Conservation (phyloP, 208 protist genomes). For the Tritrichomonas musculus region DNA sequence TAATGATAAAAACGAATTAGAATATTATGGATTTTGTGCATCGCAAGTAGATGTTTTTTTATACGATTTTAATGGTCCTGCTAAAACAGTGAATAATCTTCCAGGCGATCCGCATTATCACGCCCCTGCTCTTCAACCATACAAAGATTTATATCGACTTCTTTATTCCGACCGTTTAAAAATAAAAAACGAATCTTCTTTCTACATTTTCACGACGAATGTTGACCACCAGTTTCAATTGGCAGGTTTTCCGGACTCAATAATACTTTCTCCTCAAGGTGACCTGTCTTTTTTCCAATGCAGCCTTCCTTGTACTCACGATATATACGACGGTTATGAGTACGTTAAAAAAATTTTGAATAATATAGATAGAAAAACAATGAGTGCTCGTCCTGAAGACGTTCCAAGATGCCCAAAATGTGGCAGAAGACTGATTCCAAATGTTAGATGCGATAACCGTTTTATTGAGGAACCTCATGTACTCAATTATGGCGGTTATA, state of each 20-base stretch:
- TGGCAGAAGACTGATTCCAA: not conserved
- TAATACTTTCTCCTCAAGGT: not conserved
- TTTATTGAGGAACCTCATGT: not conserved
- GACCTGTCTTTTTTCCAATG: not conserved
- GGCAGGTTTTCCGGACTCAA: not conserved
- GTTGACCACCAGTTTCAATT: not conserved
- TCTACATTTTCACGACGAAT: not conserved
- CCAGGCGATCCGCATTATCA: no score
- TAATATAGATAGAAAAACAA: not conserved
- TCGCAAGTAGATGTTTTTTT: not conserved
- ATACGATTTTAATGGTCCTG: no score
- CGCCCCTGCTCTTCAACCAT: not conserved
- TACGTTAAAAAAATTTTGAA: not conserved
- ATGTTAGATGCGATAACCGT: not conserved
- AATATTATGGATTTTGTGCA: not conserved
- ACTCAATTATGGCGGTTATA: not conserved
- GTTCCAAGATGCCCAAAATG: not conserved
- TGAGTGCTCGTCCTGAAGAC: not conserved
- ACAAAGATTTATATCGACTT: not conserved
- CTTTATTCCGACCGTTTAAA: not conserved
- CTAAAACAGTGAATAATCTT: no score
- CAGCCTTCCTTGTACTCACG: not conserved
- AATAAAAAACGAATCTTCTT: not conserved
- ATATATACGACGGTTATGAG: not conserved
- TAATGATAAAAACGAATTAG: not conserved